A percentile compares a stretch with the other conserved stretches of the same genome.
These are phyloP conservation scores for Tremella yokohamensis DNA, from an alignment of 768 basidiomycete species.

Conservation along the genomic window DNA sequence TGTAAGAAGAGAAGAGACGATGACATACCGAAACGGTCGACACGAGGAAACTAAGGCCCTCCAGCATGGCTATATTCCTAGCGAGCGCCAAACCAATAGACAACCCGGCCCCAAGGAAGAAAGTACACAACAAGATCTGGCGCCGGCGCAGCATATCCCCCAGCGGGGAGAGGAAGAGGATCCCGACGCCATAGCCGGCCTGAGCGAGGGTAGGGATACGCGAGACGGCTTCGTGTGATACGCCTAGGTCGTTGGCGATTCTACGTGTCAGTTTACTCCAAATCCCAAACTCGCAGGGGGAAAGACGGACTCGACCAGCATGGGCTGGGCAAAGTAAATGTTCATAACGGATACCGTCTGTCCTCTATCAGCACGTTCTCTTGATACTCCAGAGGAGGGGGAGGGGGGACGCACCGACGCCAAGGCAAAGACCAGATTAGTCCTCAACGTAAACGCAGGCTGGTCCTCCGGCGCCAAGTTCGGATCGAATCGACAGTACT, in stretches of 20 bases:
- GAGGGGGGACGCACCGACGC: constrained; percentile 57
- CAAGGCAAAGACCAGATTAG: constrained; percentile 62
- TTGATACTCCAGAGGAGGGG: background rate
- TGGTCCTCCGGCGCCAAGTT: constrained; percentile 27
- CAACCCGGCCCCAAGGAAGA: constrained; percentile 59
- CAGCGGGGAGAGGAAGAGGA: constrained; percentile 72
- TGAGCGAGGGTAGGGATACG: constrained; percentile 51
- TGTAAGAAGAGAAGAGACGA: background rate
- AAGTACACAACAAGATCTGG: constrained; percentile 63
- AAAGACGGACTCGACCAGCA: constrained; percentile 60
- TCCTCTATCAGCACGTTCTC: background rate
- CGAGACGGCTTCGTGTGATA: constrained; percentile 41
- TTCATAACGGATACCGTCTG: constrained; percentile 55
- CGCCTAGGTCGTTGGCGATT: constrained; percentile 45
- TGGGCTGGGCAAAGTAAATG: constrained; percentile 66
- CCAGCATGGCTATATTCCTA: constrained; percentile 60
- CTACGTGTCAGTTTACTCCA: constrained; percentile 9
- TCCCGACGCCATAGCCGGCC: constrained; percentile 64
- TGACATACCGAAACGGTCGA: constrained; percentile 62
- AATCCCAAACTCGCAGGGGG: background rate
- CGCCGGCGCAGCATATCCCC: constrained; percentile 78
- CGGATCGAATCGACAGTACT: constrained; percentile 56
- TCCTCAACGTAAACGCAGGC: constrained; percentile 32
- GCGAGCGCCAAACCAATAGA: constrained; percentile 72
- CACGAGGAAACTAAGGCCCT: constrained; percentile 66